phyloP scores from a whole-genome alignment of 2,329 filamentous ascomycete genomes.

The Amphichorda felina region DNA sequence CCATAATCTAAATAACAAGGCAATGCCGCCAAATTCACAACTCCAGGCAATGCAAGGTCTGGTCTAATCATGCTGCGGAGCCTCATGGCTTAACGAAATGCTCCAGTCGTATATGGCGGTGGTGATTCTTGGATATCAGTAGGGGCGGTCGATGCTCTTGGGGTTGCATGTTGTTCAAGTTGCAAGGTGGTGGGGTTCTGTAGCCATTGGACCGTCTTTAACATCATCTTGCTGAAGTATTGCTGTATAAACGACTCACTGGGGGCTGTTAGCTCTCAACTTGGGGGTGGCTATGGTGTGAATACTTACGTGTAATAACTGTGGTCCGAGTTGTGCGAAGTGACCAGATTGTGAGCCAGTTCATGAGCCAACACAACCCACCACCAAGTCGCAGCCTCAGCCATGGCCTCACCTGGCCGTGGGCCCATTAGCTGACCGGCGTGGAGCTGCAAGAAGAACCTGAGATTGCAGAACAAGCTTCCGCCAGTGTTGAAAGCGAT shows the following conservation, averaged over 20 bases:
- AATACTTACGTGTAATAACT: slow-evolving; percentile 63
- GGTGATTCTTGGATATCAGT: not conserved
- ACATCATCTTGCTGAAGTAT: slow-evolving; percentile 62
- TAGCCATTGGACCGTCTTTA: slow-evolving; percentile 31
- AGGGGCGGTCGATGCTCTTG: not conserved
- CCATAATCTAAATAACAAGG: not conserved
- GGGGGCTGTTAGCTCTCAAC: not conserved
- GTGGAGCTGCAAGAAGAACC: slow-evolving; percentile 77
- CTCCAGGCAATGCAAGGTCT: too few relatives aligned
- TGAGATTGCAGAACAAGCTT: slow-evolving; percentile 86
- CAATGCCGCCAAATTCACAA: not conserved
- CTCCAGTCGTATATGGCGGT: slow-evolving; percentile 1
- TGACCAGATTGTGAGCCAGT: slow-evolving; percentile 84
- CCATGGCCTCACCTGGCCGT: slow-evolving; percentile 30
- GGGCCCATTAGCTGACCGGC: slow-evolving; percentile 29
- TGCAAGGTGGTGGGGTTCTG: slow-evolving; percentile 3
- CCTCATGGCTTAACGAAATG: not conserved
- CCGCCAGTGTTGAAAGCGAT: slow-evolving; percentile 89
- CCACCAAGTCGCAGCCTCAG: slow-evolving; percentile 75
- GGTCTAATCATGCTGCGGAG: too few relatives aligned
- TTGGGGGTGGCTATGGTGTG: not conserved
- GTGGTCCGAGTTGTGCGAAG: slow-evolving; percentile 65
- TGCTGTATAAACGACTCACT: slow-evolving; percentile 68
- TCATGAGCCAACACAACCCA: slow-evolving; percentile 95
- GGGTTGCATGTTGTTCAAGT: not conserved